Base-by-base conservation (phyloP, 257 asterid species). In the Anisodus tanguticus region DNA sequence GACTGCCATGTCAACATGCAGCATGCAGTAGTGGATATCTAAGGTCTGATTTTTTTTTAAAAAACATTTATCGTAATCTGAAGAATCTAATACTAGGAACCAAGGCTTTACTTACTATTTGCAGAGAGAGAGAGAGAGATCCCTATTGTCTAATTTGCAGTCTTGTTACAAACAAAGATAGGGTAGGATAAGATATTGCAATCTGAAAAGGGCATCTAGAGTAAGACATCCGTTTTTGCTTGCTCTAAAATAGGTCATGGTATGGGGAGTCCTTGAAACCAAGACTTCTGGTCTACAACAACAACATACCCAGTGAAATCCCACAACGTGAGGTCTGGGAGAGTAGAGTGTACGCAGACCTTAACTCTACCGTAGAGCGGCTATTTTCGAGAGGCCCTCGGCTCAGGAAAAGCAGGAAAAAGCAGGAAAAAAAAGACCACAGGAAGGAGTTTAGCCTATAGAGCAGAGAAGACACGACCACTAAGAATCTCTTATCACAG, bases 51-150 rank as follows among this genome's bases (percentile, higher is more conserved):
- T 3, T n/a, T n/a, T n/a, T n/a, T n/a, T n/a, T n/a, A n/a, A n/a
- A n/a, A n/a, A n/a, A n/a, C n/a, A n/a, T n/a, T n/a, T n/a, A n/a
- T n/a, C n/a, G 26, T 43, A 17, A 17, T 43, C 57, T 5, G 17
- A 71, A 71, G 58, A 45, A 72, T 47, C 59, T 19, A 45, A 19
- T 19, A 72, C n/a, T 72, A 71, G 79, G 79, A 70, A 71, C 79
- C 39, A 4, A 71, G 37, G 8, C 31, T 47, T 43, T 41, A 41
- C 78, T 43, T n/a, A 51, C 57, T 17, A 47, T 43, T 71, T 71
- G 57, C 79, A 43, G 41, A 45, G 39, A 45, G 45, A 31, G 45
- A 31, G 45, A 62, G 37, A 19, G 15, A 39, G 26, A 71, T 45
- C 45, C n/a, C 6, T 72, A 7, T 26, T 10, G 59, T 47, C 58